A percentile compares a stretch with the other conserved stretches of the same genome.
phyloP scores from a whole-genome alignment of 2,329 filamentous ascomycete species.

The Fusarium goolgardi region DNA sequence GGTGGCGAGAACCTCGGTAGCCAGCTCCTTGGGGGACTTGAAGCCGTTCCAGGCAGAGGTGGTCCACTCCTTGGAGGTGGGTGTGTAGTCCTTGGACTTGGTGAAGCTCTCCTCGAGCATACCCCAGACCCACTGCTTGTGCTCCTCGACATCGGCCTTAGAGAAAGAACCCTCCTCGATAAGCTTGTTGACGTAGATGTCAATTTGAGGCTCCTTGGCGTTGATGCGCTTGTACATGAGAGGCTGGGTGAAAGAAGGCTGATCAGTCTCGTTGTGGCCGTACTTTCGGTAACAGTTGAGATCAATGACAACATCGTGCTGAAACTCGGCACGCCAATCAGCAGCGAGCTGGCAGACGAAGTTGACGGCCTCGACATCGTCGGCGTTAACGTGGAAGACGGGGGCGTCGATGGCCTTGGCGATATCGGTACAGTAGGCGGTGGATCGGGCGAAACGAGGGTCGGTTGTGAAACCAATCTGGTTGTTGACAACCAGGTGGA shows the following conservation, averaged over 20 bases:
- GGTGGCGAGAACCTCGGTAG: constrained; percentile 93
- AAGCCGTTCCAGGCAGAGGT: constrained; percentile 99
- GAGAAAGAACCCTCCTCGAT: constrained; percentile 94
- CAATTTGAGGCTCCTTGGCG: constrained; percentile 83
- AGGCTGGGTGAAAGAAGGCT: constrained; percentile 99
- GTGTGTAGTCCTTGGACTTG: constrained; percentile 97
- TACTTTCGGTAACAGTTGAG: constrained; percentile 99
- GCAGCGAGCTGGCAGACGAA: constrained; percentile 97
- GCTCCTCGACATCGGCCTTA: constrained; percentile 97
- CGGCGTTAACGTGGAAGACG: constrained; percentile 98
- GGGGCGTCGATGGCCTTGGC: constrained; percentile 98
- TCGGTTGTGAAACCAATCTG: constrained; percentile 99
- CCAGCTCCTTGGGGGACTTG: constrained; percentile 98
- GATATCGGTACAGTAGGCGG: constrained; percentile 98
- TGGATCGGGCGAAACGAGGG: constrained; percentile 95
- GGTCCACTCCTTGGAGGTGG: constrained; percentile 97
- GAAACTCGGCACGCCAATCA: constrained; percentile 98
- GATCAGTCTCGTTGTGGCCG: constrained; percentile 99
- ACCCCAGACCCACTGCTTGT: constrained; percentile 99
- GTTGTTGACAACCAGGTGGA: constrained; percentile 98
- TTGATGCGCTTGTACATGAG: constrained; percentile 99
- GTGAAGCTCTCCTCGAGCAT: constrained; percentile 99
- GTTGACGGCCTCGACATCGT: constrained; percentile 98
- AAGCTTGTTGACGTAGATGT: constrained; percentile 92
- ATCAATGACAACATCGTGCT: constrained; percentile 97